Percentiles rank a stretch among this genome's conserved stretches.
Conservation (phyloP, 805 yeast genomes). For the Myxozyma nipponensis region DNA sequence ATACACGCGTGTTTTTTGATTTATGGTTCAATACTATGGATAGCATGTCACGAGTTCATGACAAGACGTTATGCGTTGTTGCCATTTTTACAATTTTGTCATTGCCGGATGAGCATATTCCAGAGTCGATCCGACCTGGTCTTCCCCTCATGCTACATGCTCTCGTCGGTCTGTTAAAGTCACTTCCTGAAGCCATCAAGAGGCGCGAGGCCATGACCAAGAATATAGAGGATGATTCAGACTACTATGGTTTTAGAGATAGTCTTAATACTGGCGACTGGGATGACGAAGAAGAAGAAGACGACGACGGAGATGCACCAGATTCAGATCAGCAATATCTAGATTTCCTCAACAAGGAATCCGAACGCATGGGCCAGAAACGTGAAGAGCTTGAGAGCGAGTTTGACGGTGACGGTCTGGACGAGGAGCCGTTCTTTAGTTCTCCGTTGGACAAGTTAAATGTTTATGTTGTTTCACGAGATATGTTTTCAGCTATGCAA, state of each 20-base stretch:
- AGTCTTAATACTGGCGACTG: conserved; percentile 32
- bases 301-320: conserved; percentile 36
- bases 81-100: conserved; percentile 57
- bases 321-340: conserved; percentile 32
- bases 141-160: conserved; percentile 49
- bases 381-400: conserved; percentile 9
- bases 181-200: conserved; percentile 68
- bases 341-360: conserved; percentile 21
- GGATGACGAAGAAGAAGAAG: conserved; percentile 34
- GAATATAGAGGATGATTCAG: conserved; percentile 43
- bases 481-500: conserved; percentile 40
- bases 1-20: conserved; percentile 51
- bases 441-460: conserved; percentile 76
- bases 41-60: conserved; percentile 65
- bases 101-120: conserved; percentile 35
- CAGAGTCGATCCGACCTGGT: conserved; percentile 31
- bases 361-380: conserved; percentile 6
- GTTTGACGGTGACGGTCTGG: conserved; percentile 43
- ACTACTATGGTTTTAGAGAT: conserved; percentile 31
- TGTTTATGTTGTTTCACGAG: conserved; percentile 62
- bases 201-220: conserved; percentile 60
- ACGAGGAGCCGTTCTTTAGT: conserved; percentile 76
- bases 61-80: conserved; percentile 68
- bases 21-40: conserved; percentile 63
- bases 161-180: conserved; percentile 51